Evolutionary conservation across 148 eudicot genomes (phyloP), one percentile per base, ranked within the genome.

Genomic region (Silene latifolia): DNA sequence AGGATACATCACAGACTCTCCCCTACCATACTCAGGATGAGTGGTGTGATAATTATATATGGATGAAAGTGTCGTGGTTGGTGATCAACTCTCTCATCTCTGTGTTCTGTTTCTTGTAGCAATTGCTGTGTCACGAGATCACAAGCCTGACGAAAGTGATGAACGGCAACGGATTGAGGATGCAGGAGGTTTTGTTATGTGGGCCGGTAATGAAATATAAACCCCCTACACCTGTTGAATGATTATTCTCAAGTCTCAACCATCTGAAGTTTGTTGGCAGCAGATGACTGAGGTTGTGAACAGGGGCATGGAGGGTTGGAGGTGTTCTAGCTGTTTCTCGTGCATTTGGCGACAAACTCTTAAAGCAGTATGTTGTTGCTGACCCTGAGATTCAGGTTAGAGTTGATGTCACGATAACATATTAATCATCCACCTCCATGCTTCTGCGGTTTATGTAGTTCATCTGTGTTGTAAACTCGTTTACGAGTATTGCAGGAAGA

Each of bases 231-330:
- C 56, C 25, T 77, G 51, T 53, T 72, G 8, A 23, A 27, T 15
- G 19, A 29, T 44, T 5, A 47, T 3, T 61, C 56, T 9, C n/a
- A n/a, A n/a, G n/a, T n/a, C n/a, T n/a, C 23, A 42, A 19, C 20
- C 27, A 15, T 51, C 29, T 35, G n/a, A n/a, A n/a, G n/a, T n/a
- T n/a, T n/a, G n/a, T n/a, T n/a, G n/a, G n/a, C n/a, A n/a, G n/a
- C n/a, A n/a, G n/a, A n/a, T n/a, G n/a, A n/a, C n/a, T n/a, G 19
- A 23, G 51, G 8, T 58, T 65, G 67, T 65, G 72, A 35, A 56
- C 69, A 88, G 98, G 98, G 81, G 92, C 97, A 72, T 94, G 98
- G 97, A 91, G 98, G 82, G 98, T 94, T 79, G 98, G 98, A 81
- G 98, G 98, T 17, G 98, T 94, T 72, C 93, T 94, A 77, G 98